Evolutionary conservation across 192 early-diverging fungal genomes (phyloP).

Genomic region (Linnemannia exigua): DNA sequence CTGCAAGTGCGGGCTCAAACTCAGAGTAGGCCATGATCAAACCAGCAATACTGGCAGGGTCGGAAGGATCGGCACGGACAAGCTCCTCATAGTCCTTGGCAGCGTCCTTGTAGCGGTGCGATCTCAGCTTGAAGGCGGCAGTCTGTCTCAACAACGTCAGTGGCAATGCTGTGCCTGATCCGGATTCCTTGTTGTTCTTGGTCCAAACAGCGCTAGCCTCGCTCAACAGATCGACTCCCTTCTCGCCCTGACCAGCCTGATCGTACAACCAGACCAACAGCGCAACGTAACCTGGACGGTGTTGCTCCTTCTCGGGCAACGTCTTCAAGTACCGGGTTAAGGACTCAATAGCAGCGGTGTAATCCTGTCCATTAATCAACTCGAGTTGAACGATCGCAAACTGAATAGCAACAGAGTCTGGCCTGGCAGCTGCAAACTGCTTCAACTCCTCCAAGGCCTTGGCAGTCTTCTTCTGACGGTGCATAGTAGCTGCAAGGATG

Average conservation of each 20-base stretch:
- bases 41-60: slow-evolving; percentile 74
- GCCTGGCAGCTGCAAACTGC: slow-evolving; percentile 52
- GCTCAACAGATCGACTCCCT: slow-evolving; percentile 69
- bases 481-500: slow-evolving; percentile 68
- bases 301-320: slow-evolving; percentile 51
- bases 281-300: slow-evolving; percentile 76
- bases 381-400: slow-evolving; percentile 76
- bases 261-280: slow-evolving; percentile 81
- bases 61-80: slow-evolving; percentile 74
- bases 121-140: slow-evolving; percentile 77
- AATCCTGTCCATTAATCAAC: slow-evolving; percentile 59
- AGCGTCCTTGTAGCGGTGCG: slow-evolving; percentile 70
- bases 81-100: slow-evolving; percentile 78
- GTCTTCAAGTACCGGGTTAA: slow-evolving; percentile 59
- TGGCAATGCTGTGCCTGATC: slow-evolving; percentile 24
- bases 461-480: slow-evolving; percentile 67
- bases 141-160: slow-evolving; percentile 71
- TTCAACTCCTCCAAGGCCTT: slow-evolving; percentile 72
- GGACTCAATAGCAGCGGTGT: slow-evolving; percentile 63
- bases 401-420: slow-evolving; percentile 65
- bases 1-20: slow-evolving; percentile 69
- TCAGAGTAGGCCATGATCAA: slow-evolving; percentile 76
- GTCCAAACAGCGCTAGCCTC: slow-evolving; percentile 74
- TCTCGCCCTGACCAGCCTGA: slow-evolving; percentile 70
- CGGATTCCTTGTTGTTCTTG: slow-evolving; percentile 27